phyloP scores from a whole-genome alignment of 2,329 filamentous ascomycete species.

The Torrubiellomyces zombiae region DNA sequence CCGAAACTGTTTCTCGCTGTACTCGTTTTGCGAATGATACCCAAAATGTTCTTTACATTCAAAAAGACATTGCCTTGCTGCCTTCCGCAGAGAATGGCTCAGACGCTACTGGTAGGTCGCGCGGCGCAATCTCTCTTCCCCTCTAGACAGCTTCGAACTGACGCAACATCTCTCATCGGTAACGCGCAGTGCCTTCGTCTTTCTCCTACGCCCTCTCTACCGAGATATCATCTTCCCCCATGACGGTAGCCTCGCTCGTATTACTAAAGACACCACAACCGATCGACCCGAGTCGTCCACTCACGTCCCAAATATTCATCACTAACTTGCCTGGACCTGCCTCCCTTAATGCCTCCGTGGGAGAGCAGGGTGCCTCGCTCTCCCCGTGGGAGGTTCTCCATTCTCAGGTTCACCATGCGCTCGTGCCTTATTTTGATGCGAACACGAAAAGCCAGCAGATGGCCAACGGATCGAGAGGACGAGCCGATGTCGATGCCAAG shows the following conservation, averaged over 20 bases:
- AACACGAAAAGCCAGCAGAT: conserved; percentile 71
- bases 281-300: conserved; percentile 66
- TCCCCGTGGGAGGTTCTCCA: conserved; percentile 89
- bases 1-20: conserved; percentile 75
- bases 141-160: no score
- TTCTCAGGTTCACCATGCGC: conserved; percentile 74
- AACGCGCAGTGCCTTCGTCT: conserved; percentile 22
- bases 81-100: conserved; percentile 33
- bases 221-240: conserved; percentile 63
- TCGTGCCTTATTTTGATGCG: conserved; percentile 94
- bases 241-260: conserved; percentile 73
- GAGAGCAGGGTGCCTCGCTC: conserved; percentile 53
- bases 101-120: conserved; percentile 26
- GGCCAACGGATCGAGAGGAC: conserved; percentile 47
- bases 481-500: conserved; percentile 76
- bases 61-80: conserved; percentile 55
- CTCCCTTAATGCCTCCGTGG: conserved; percentile 46
- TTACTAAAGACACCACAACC: conserved; percentile 80
- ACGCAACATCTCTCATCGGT: no score
- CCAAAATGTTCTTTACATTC: conserved; percentile 77
- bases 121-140: conserved; percentile 6
- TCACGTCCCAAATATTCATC: conserved; percentile 80
- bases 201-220: conserved; percentile 69
- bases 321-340: conserved; percentile 79
- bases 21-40: conserved; percentile 77